Base-by-base conservation (phyloP, 495 filamentous ascomycete genomes). In the Aspergillus bertholletiae region DNA sequence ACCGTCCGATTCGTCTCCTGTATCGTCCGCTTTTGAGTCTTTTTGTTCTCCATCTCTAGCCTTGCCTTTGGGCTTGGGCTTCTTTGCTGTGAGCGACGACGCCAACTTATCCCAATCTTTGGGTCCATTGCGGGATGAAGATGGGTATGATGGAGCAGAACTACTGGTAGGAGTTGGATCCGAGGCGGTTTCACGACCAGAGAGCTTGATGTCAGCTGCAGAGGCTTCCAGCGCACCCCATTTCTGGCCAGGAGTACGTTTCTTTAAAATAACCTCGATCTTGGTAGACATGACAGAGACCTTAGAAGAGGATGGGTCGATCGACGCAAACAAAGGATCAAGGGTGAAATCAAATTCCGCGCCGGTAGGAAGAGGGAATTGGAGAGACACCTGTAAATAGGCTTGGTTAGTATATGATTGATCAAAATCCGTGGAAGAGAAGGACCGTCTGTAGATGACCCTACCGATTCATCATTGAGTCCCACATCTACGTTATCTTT, bases 81-180 rank as follows among this genome's bases (percentile, higher is more conserved):
- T 72, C 62, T 78, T 80, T 27, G 69, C 72, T 1, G 79, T 79
- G 11, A 87, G 72, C 0, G 82, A 77, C 6, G 74, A 68, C 2
- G 79, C 85, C 4, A 96, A 44, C 57, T 89, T 89, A 61, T 98
- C 95, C 94, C 94, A 97, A 67, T 98, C 79, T 75, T 96, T 96
- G 2, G 88, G 81, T 5, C 93, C 94, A 1, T 73, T 75, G 46
- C 84, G 85, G 15, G 92, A 95, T 26, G 93, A 97, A 0, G 92
- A 96, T 2, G 94, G 94, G 68, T 98, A 97, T 0, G 80, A 71
- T 0, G 89, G 90, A 3, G 63, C 77, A 2, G 65, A 13, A 3
- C 57, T 49, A 32, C 68, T 56, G 28, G 66, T 52, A 41, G 61
- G 60, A 30, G 50, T 54, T 1, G 58, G 49, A 30, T 26, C 50